These are phyloP conservation scores for Candida ovalis DNA, from an alignment of 805 yeast species.

Conservation along the genomic window DNA sequence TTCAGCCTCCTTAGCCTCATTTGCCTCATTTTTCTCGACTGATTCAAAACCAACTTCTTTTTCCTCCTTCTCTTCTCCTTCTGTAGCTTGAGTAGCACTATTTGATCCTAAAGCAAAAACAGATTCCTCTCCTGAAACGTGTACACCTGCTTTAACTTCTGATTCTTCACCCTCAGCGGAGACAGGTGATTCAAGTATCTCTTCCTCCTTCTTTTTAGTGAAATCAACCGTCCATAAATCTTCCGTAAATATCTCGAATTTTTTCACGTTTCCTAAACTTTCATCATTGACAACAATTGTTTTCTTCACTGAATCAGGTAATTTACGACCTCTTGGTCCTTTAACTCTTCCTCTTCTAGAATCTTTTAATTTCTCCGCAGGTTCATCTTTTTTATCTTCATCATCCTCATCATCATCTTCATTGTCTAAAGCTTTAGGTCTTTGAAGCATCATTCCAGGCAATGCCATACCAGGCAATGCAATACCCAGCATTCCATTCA, in stretches of 20 bases:
- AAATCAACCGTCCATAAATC: slow-evolving; percentile 37
- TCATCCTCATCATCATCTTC: slow-evolving; percentile 7
- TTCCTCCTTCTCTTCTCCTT: background rate
- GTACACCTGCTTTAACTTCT: background rate
- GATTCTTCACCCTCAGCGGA: background rate
- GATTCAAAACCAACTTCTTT: background rate
- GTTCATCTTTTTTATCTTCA: slow-evolving; percentile 5
- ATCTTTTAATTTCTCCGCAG: slow-evolving; percentile 27
- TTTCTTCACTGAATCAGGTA: slow-evolving; percentile 55
- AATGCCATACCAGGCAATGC: slow-evolving; percentile 51
- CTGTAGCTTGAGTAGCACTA: background rate
- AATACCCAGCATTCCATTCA: slow-evolving; percentile 54
- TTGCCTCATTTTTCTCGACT: no score
- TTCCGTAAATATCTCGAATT: slow-evolving; percentile 32
- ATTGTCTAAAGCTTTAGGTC: slow-evolving; percentile 1
- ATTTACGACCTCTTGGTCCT: slow-evolving; percentile 71
- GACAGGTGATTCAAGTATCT: background rate
- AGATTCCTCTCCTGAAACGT: background rate
- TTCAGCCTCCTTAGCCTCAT: no score
- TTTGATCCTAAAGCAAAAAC: background rate
- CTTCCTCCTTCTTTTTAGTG: slow-evolving; percentile 1
- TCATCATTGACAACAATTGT: slow-evolving; percentile 35
- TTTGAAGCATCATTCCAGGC: slow-evolving; percentile 43
- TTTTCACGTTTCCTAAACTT: slow-evolving; percentile 26
- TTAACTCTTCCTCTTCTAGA: slow-evolving; percentile 51